Base-by-base conservation (phyloP, 75 land plant species). In the Pinus albicaulis region DNA sequence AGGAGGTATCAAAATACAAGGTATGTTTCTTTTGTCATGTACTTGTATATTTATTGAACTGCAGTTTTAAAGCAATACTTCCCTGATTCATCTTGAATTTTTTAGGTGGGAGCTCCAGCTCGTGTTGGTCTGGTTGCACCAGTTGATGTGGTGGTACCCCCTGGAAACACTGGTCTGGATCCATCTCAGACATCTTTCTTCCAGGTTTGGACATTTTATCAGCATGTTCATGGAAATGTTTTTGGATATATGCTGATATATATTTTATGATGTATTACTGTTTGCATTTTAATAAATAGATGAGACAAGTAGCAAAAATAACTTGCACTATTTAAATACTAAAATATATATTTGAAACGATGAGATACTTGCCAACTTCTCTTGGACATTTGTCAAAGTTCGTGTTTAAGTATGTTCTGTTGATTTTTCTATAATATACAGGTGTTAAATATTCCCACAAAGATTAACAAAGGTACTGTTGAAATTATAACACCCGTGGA, bases 401-500 rank as follows among this genome's bases (percentile, higher is more conserved):
- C 11, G 53, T 48, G 53, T 48, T 44, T 48, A 48, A 48, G 12
- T 48, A 48, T 48, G 53, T 10, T 10, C 71, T 36, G 25, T 34
- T 23, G n/a, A 19, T 68, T 60, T 20, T 76, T 22, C 22, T 56
- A 17, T 44, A 17, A 20, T 58, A 52, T 58, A 4, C 83, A 90
- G 92, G 93, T 89, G 5, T 81, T 91, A 6, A 91, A 91, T 61
- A 91, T 91, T 55, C 91, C 93, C 22, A 91, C 93, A 70, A 91
- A 91, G 82, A 91, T 91, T 86, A 91, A 91, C 87, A 91, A 91
- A 86, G 93, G 93, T 72, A 91, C 93, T 36, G 93, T 82, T 23
- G 92, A 90, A 66, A 90, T 90, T 64, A 81, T 90, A 10, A 86
- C 92, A 60, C 85, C 92, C 5, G 93, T 91, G 73, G 92, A 90